These are phyloP conservation scores for Thymus mandschuricus DNA, from an alignment of 257 asterid species.

Conservation along the genomic window DNA sequence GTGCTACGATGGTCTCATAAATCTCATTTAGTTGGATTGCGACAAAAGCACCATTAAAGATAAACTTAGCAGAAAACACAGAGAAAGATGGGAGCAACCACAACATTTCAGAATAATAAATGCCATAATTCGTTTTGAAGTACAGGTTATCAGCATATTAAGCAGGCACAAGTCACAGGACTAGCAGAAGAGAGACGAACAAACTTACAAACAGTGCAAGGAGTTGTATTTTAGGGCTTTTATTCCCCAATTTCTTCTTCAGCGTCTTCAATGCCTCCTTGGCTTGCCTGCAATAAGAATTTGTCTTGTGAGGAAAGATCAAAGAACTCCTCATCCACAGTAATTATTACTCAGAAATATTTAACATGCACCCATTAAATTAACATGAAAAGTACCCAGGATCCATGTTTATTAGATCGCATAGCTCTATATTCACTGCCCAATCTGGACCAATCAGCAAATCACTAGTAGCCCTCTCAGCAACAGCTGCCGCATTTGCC, in stretches of 20 bases:
- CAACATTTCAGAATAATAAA: not conserved
- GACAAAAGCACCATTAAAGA: not conserved
- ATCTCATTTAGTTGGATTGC: not conserved
- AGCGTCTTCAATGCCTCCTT: slow-evolving; percentile 90
- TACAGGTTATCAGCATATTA: not conserved
- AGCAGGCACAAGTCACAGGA: not conserved
- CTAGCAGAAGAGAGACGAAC: not conserved
- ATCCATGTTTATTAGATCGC: slow-evolving; percentile 76
- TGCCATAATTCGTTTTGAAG: not conserved
- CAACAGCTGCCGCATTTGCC: slow-evolving; percentile 88
- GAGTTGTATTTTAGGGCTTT: slow-evolving; percentile 89
- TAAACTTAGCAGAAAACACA: not conserved
- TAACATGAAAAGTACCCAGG: slow-evolving; percentile 63
- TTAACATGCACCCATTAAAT: not conserved
- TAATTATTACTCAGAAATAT: slow-evolving; percentile 2
- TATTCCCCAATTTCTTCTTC: slow-evolving; percentile 83
- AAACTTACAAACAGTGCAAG: slow-evolving; percentile 86
- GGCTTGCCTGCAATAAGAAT: slow-evolving; percentile 68
- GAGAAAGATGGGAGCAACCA: slow-evolving; percentile 19
- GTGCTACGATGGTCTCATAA: not conserved
- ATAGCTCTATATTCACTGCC: slow-evolving; percentile 94
- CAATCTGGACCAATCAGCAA: slow-evolving; percentile 95
- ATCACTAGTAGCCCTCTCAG: slow-evolving; percentile 98
- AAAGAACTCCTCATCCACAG: slow-evolving; percentile 10
- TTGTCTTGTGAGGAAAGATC: slow-evolving; percentile 28